Evolutionary conservation across 768 basidiomycete genomes (phyloP).

Genomic region (Filobasidium floriforme): DNA sequence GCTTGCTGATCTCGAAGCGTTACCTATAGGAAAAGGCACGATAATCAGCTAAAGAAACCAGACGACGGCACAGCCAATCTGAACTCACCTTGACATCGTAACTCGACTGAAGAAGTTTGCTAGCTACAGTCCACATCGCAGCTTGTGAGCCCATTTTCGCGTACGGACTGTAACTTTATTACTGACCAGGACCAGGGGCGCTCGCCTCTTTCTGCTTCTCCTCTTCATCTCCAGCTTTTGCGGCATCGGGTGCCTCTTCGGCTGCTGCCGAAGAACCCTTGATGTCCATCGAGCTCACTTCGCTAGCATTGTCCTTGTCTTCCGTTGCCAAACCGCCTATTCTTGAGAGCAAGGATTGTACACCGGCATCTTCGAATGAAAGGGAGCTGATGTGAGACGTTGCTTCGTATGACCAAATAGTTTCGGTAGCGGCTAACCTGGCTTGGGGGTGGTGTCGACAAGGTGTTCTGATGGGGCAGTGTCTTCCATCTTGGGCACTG

Average conservation of each 20-base stretch:
- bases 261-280: not conserved
- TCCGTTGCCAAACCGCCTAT: not conserved
- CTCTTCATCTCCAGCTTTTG: not conserved
- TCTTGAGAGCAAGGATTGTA: slow-evolving; percentile 4
- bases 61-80: too few species aligned
- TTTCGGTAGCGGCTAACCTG: not conserved
- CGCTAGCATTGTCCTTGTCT: not conserved
- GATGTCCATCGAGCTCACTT: not conserved
- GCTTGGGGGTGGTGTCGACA: not conserved
- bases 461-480: not conserved
- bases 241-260: not conserved
- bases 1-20: slow-evolving; percentile 93
- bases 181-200: slow-evolving; percentile 5
- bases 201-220: not conserved
- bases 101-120: slow-evolving; percentile 11
- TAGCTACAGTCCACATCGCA: not conserved
- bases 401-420: not conserved
- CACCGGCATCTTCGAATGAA: not conserved
- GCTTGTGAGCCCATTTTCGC: not conserved
- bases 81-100: slow-evolving; percentile 22
- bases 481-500: slow-evolving; percentile 1
- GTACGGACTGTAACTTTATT: not conserved
- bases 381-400: not conserved
- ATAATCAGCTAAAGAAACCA: too few species aligned
- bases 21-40: slow-evolving; percentile 65